Base-by-base conservation (phyloP, 2,329 filamentous ascomycete species). In the Ciborinia camelliae region DNA sequence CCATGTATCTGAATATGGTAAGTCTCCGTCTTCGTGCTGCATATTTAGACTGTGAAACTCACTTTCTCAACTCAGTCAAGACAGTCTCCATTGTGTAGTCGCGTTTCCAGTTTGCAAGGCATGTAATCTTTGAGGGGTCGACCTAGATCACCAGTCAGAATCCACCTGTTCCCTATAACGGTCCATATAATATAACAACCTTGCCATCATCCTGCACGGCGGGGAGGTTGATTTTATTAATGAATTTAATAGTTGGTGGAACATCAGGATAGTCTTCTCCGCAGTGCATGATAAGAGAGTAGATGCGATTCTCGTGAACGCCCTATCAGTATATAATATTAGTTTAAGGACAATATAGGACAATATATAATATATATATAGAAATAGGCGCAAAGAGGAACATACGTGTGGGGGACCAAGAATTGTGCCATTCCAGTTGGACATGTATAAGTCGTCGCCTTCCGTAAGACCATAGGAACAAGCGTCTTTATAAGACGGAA, bases 401-500 rank as follows among this genome's bases (percentile, higher is more conserved):
- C 90, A 75, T 83, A 97, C 95, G 78, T 98, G 93, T 76, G 95
- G 94, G 71, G 95, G 95, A 1, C 95, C 95, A 58, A 97, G 87
- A 70, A 99, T 98, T 20, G 95, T 99, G 74, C 94, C 95, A 75
- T 96, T 97, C 95, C 95, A 99, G 82, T 97, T 92, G 69, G 90
- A 94, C 93, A 99, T 97, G 78, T 95, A 86, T 69, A 97, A 85
- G 75, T 99, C 95, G 75, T 97, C 93, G 55, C 91, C 89, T 77
- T 98, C 92, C 70, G 94, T 92, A 64, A 99, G 86, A 73, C 95
- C 95, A 73, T 98, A 98, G 52, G 95, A 98, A 81, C 94, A 98
- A 68, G 93, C 93, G 81, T 98, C 95, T 59, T 26, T 95, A 72
- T 53, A 67, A 67, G 69, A 68, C 23, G 18, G 50, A 30, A 32